Percentiles rank a stretch among this genome's conserved stretches.
Conservation (phyloP, 192 early-diverging fungal genomes). For the Geranomyces michiganensis region DNA sequence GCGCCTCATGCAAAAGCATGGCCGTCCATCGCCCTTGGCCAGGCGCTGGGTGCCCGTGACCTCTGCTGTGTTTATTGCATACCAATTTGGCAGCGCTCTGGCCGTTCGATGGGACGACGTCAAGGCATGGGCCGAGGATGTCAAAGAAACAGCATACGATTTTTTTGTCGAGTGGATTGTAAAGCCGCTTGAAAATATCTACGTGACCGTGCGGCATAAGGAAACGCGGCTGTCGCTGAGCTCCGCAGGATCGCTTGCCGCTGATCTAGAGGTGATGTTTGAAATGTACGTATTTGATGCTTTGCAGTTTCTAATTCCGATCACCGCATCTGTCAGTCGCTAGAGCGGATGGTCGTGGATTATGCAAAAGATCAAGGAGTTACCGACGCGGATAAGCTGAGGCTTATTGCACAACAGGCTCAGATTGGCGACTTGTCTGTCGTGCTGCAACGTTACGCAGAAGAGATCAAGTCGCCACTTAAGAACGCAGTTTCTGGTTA, state of each 20-base stretch:
- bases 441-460: slow-evolving; percentile 78
- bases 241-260: slow-evolving; percentile 71
- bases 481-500: slow-evolving; percentile 21
- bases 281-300: slow-evolving; percentile 2
- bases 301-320: not conserved
- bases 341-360: slow-evolving; percentile 87
- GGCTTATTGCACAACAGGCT: slow-evolving; percentile 56
- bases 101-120: slow-evolving; percentile 45
- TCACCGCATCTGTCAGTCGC: slow-evolving; percentile 48
- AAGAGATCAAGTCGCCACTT: slow-evolving; percentile 66
- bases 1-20: slow-evolving; percentile 46
- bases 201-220: slow-evolving; percentile 78
- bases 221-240: slow-evolving; percentile 76
- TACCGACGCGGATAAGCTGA: slow-evolving; percentile 23
- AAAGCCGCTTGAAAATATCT: slow-evolving; percentile 70
- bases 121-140: slow-evolving; percentile 48
- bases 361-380: slow-evolving; percentile 67
- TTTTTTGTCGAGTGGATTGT: slow-evolving; percentile 81
- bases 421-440: slow-evolving; percentile 79
- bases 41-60: slow-evolving; percentile 75
- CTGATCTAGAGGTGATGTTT: slow-evolving; percentile 74
- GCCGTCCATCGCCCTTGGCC: slow-evolving; percentile 56
- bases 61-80: slow-evolving; percentile 49
- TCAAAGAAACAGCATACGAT: slow-evolving; percentile 59
- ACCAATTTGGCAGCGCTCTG: slow-evolving; percentile 39